These are phyloP conservation scores for Neonectria sp. DNA, from an alignment of 2,329 filamentous ascomycete genomes.

Conservation along the genomic window DNA sequence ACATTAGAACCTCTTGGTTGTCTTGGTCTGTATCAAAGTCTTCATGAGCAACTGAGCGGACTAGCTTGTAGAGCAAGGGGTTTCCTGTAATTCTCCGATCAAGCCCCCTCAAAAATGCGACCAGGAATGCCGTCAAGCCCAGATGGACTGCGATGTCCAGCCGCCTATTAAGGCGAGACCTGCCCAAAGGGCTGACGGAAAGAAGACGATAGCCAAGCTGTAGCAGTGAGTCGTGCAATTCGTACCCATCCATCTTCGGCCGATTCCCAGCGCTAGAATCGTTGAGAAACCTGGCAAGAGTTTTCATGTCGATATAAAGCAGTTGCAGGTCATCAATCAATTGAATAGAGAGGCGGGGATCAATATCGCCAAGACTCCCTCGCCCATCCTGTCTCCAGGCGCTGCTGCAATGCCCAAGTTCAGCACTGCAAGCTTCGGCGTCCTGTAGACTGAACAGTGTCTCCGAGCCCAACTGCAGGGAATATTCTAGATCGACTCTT, in stretches of 20 bases:
- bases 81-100: slow-evolving; percentile 22
- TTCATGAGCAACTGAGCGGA: background rate
- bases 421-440: slow-evolving; percentile 1
- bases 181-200: slow-evolving; percentile 9
- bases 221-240: slow-evolving; percentile 20
- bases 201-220: slow-evolving; percentile 28
- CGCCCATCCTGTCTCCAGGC: background rate
- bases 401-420: background rate
- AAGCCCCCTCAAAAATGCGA: slow-evolving; percentile 17
- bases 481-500: slow-evolving; percentile 30
- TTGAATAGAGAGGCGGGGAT: background rate
- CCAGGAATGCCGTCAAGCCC: slow-evolving; percentile 6
- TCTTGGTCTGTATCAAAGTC: background rate
- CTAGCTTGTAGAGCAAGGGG: slow-evolving; percentile 11
- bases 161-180: background rate
- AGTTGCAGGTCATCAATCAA: background rate
- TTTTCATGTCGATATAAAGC: slow-evolving; percentile 19
- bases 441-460: slow-evolving; percentile 18
- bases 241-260: slow-evolving; percentile 19
- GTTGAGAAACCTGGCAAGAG: slow-evolving; percentile 15
- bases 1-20: slow-evolving; percentile 8
- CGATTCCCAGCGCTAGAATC: slow-evolving; percentile 5
- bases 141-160: slow-evolving; percentile 16
- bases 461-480: slow-evolving; percentile 20
- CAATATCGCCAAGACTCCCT: background rate